A percentile compares a stretch with the other conserved stretches of the same genome.
These are phyloP conservation scores for Akanthomyces muscarius DNA, from an alignment of 2,329 filamentous ascomycete genomes.

Conservation along the genomic window DNA sequence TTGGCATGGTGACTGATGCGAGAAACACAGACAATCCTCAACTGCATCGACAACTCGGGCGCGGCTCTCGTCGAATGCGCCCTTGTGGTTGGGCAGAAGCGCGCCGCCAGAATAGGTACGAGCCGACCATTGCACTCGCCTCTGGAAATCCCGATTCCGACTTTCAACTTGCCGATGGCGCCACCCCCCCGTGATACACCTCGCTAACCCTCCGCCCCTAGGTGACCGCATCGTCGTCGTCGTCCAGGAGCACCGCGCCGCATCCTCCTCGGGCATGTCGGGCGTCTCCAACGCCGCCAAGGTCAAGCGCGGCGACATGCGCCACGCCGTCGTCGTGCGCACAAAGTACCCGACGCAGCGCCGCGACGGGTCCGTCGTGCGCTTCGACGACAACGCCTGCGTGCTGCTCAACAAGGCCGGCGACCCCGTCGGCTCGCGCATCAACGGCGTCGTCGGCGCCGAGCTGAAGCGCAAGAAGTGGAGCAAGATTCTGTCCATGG, in stretches of 20 bases:
- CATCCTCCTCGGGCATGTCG: conserved; percentile 66
- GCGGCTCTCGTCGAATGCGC: conserved; percentile 96
- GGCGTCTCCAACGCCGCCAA: conserved; percentile 76
- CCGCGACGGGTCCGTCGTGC: conserved; percentile 82
- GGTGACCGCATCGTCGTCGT: conserved; percentile 97
- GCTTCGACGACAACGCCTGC: conserved; percentile 97
- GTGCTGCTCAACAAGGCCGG: conserved; percentile 96
- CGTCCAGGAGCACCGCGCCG: conserved; percentile 91
- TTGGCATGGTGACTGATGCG: neutral
- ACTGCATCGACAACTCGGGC: conserved; percentile 99
- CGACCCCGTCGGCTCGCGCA: conserved; percentile 87
- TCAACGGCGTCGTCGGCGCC: conserved; percentile 86
- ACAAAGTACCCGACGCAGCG: conserved; percentile 84
- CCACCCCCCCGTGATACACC: neutral
- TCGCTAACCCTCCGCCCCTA: conserved; percentile 32
- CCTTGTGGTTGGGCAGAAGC: conserved; percentile 87
- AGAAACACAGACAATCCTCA: conserved; percentile 75
- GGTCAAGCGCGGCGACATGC: conserved; percentile 92
- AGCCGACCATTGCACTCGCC: neutral
- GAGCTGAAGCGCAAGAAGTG: conserved; percentile 91
- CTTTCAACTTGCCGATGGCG: neutral
- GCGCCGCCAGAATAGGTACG: conserved; percentile 82
- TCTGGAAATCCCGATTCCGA: too few relatives aligned
- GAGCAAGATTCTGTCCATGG: conserved; percentile 97
- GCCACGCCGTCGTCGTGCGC: conserved; percentile 91